Conservation (phyloP, 257 asterid species). For the Solanum virginianum region DNA sequence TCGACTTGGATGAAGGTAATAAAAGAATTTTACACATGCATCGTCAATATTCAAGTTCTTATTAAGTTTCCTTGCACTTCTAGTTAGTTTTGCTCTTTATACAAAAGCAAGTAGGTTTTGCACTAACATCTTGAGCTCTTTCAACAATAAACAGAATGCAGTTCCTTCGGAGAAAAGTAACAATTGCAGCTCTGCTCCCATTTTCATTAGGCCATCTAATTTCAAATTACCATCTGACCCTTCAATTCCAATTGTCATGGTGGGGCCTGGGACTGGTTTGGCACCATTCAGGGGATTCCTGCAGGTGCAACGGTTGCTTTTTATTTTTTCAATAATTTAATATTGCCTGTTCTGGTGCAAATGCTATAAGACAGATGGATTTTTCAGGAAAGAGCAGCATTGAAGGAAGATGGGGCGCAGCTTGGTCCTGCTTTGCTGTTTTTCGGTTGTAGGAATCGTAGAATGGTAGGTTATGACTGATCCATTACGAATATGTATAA, state of each 20-base stretch:
- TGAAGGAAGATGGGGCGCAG: constrained; percentile 45
- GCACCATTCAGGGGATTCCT: constrained; percentile 81
- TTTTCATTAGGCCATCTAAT: constrained; percentile 60
- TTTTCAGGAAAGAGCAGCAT: constrained; percentile 55
- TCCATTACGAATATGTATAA: not conserved
- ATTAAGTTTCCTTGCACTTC: not conserved
- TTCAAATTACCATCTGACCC: constrained; percentile 64
- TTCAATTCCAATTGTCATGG: constrained; percentile 53
- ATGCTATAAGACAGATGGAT: not conserved
- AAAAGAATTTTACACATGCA: not conserved
- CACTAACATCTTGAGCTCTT: not conserved
- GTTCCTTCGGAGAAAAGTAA: constrained; percentile 38
- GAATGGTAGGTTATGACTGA: constrained; percentile 27
- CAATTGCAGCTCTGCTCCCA: constrained; percentile 55
- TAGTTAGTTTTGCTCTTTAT: not conserved
- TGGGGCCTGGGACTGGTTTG: constrained; percentile 83
- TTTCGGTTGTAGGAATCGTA: constrained; percentile 70
- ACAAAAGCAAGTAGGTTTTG: not conserved
- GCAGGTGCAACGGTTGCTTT: constrained; percentile 23
- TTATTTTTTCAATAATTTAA: not conserved
- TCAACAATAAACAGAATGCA: constrained; percentile 35
- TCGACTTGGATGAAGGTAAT: constrained; percentile 83
- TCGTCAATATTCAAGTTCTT: not conserved
- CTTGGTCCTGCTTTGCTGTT: constrained; percentile 62
- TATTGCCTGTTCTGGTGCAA: not conserved